Conservation (phyloP, 106 monocot species). For the Dendrobium nobile region DNA sequence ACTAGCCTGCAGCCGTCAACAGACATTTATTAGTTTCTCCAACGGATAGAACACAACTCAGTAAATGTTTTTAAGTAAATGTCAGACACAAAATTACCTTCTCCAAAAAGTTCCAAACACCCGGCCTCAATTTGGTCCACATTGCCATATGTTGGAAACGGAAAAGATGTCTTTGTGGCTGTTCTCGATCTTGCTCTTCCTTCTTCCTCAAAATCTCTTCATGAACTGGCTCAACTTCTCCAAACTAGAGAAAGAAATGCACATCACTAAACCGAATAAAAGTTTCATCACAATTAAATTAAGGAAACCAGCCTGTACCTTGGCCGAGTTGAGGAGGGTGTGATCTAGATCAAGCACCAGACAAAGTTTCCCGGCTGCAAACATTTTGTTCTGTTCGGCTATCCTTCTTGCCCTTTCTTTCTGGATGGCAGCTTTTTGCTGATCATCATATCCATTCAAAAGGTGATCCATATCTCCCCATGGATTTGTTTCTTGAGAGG, state of each 20-base stretch:
- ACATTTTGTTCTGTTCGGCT: constrained; percentile 90
- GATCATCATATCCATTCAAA: constrained; percentile 85
- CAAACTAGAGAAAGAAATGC: constrained; percentile 46
- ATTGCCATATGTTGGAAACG: constrained; percentile 89
- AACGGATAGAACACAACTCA: not conserved
- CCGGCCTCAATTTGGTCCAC: constrained; percentile 98
- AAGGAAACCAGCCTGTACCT: constrained; percentile 35
- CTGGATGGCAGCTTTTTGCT: constrained; percentile 78
- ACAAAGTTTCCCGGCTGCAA: constrained; percentile 63
- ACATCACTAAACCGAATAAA: constrained; percentile 19
- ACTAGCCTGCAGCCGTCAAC: constrained; percentile 53
- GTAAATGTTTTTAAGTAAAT: not conserved
- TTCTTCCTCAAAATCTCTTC: constrained; percentile 84
- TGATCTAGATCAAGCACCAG: constrained; percentile 97
- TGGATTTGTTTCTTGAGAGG: constrained; percentile 22
- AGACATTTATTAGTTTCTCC: not conserved
- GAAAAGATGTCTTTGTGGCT: constrained; percentile 61
- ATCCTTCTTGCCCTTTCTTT: constrained; percentile 94
- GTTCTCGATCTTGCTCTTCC: constrained; percentile 76
- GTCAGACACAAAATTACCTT: constrained; percentile 37
- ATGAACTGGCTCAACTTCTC: constrained; percentile 73
- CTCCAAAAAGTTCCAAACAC: constrained; percentile 95
- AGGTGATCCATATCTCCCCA: constrained; percentile 86
- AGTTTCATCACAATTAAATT: not conserved
- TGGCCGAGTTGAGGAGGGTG: constrained; percentile 97